Evolutionary conservation across 2,329 filamentous ascomycete genomes (phyloP).

Genomic region (Penicillium aurantiogriseum): DNA sequence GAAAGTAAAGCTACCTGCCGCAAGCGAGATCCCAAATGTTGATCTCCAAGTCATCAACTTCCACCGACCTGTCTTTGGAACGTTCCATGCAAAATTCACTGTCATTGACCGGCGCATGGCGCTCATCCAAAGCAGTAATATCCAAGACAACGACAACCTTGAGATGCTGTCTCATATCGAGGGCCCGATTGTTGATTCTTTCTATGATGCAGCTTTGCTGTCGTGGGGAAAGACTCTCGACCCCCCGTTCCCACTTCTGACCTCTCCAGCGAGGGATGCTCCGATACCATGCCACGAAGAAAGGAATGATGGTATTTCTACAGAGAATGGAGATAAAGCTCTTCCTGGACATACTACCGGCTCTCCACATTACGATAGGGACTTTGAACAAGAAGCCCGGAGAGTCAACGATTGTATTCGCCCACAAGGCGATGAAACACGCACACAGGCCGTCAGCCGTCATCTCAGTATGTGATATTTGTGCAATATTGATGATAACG

Average conservation of each 20-base stretch:
- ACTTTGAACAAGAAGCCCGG: constrained; percentile 60
- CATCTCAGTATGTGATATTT: constrained; percentile 54
- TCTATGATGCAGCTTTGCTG: constrained; percentile 72
- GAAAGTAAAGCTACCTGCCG: constrained; percentile 60
- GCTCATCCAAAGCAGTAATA: constrained; percentile 74
- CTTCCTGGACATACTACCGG: constrained; percentile 58
- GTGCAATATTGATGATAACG: neutral
- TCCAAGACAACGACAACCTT: constrained; percentile 71
- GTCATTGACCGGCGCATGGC: constrained; percentile 71
- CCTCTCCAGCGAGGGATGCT: constrained; percentile 47
- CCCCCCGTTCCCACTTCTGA: constrained; percentile 58
- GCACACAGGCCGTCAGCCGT: constrained; percentile 59
- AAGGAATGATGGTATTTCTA: constrained; percentile 4
- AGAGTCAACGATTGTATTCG: constrained; percentile 61
- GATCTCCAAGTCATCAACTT: constrained; percentile 72
- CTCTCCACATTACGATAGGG: constrained; percentile 63
- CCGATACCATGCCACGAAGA: constrained; percentile 24
- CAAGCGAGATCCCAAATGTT: constrained; percentile 67
- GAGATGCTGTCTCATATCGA: constrained; percentile 79
- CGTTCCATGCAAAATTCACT: constrained; percentile 76
- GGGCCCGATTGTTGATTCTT: constrained; percentile 70
- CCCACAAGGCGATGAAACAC: constrained; percentile 51
- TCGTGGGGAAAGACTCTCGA: constrained; percentile 66
- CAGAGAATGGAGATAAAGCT: constrained; percentile 15
- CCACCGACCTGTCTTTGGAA: constrained; percentile 68